Conservation (phyloP, 495 filamentous ascomycete genomes). For the Parachaetomium inaequale region DNA sequence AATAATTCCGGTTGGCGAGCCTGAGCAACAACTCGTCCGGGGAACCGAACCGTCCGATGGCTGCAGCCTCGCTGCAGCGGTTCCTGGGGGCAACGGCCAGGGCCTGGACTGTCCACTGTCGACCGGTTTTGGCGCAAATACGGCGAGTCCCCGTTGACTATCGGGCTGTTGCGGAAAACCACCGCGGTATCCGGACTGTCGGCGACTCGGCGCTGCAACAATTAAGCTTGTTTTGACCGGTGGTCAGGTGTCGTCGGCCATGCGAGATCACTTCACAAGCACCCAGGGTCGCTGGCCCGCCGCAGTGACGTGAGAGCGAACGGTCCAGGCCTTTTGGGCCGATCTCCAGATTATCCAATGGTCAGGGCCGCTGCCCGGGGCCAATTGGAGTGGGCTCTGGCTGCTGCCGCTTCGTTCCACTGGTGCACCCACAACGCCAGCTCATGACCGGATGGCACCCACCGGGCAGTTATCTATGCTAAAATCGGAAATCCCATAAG, state of each 20-base stretch:
- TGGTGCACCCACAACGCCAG: not conserved
- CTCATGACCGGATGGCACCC: conserved; percentile 8
- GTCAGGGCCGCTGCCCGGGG: not conserved
- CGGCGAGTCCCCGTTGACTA: not conserved
- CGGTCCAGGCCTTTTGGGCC: conserved; percentile 17
- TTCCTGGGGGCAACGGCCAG: conserved; percentile 1
- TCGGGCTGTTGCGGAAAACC: not conserved
- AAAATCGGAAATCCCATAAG: conserved; percentile 24
- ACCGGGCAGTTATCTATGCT: conserved; percentile 17
- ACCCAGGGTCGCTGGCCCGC: not conserved
- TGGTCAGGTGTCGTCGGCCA: not conserved
- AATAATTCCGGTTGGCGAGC: too few species aligned
- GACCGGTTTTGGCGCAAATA: not conserved
- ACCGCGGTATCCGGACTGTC: not conserved
- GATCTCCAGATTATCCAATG: conserved; percentile 10
- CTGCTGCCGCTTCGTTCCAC: not conserved
- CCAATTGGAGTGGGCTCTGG: not conserved
- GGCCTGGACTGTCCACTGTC: not conserved
- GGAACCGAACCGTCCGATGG: conserved; percentile 28
- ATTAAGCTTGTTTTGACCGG: conserved; percentile 9
- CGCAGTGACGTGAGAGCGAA: conserved; percentile 7
- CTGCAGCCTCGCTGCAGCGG: conserved; percentile 25
- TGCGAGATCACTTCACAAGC: not conserved
- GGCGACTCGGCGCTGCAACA: not conserved
- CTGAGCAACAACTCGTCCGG: too few species aligned